Evolutionary conservation across 2,329 filamentous ascomycete genomes (phyloP).

Genomic region (Furcasterigmium sp.): DNA sequence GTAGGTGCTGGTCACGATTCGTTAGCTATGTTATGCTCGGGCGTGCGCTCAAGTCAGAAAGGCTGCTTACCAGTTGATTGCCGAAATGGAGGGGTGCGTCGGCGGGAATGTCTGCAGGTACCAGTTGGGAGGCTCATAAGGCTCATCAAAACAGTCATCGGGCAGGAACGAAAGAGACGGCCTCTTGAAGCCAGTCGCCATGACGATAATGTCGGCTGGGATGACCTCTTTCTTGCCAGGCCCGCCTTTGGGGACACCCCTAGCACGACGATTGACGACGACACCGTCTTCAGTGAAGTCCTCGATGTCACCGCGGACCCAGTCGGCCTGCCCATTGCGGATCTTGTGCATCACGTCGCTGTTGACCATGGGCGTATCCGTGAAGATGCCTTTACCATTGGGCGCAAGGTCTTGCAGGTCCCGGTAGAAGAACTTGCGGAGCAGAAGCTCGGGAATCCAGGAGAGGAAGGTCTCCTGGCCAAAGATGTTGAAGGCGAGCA

Average conservation of each 20-base stretch:
- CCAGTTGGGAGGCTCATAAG: slow-evolving; percentile 79
- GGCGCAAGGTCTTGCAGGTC: slow-evolving; percentile 73
- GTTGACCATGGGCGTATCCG: slow-evolving; percentile 83
- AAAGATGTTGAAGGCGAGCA: slow-evolving; percentile 74
- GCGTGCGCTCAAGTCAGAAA: too few species aligned
- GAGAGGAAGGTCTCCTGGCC: slow-evolving; percentile 71
- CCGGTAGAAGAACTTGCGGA: slow-evolving; percentile 77
- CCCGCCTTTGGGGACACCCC: slow-evolving; percentile 71
- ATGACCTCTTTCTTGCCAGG: slow-evolving; percentile 63
- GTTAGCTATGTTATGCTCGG: neutral
- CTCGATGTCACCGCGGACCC: slow-evolving; percentile 77
- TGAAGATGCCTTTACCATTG: slow-evolving; percentile 67
- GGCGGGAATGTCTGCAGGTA: slow-evolving; percentile 85
- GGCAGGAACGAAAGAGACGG: slow-evolving; percentile 72
- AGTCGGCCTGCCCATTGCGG: slow-evolving; percentile 65
- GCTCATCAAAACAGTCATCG: slow-evolving; percentile 63
- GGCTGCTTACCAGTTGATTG: slow-evolving; percentile 58
- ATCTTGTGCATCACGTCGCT: slow-evolving; percentile 73
- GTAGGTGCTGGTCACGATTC: slow-evolving; percentile 77
- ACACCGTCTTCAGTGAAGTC: slow-evolving; percentile 60
- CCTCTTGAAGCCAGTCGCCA: slow-evolving; percentile 78
- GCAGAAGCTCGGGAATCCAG: slow-evolving; percentile 71
- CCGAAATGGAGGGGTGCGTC: slow-evolving; percentile 64
- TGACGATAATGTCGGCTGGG: slow-evolving; percentile 70
- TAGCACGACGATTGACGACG: slow-evolving; percentile 63